phyloP scores from a whole-genome alignment of 2,329 filamentous ascomycete genomes.

The Hirsutella minnesotensis region DNA sequence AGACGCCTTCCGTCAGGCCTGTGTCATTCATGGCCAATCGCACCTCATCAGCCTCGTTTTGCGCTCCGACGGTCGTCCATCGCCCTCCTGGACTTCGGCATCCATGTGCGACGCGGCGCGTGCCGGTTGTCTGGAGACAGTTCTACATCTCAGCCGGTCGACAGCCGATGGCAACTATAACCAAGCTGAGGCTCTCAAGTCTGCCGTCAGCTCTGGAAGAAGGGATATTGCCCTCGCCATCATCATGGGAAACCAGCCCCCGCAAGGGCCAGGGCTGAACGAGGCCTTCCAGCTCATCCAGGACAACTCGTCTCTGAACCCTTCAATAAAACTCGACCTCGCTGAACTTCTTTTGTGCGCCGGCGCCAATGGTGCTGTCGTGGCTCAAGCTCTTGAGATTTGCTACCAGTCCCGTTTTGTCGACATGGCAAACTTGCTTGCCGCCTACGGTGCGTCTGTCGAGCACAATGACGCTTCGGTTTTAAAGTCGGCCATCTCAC shows the following conservation, averaged over 20 bases:
- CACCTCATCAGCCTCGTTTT: slow-evolving; percentile 36
- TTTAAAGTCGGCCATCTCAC: slow-evolving; percentile 33
- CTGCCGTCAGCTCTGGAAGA: slow-evolving; percentile 34
- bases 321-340: slow-evolving; percentile 37
- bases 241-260: slow-evolving; percentile 39
- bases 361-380: slow-evolving; percentile 39
- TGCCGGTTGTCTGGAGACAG: slow-evolving; percentile 37
- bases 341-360: slow-evolving; percentile 46
- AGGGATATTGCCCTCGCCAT: slow-evolving; percentile 44
- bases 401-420: slow-evolving; percentile 37
- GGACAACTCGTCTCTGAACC: slow-evolving; percentile 30
- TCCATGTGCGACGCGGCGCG: slow-evolving; percentile 39
- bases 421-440: slow-evolving; percentile 42
- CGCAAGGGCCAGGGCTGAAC: slow-evolving; percentile 33
- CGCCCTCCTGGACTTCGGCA: slow-evolving; percentile 30
- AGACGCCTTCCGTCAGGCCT: slow-evolving; percentile 41
- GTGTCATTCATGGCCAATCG: slow-evolving; percentile 30
- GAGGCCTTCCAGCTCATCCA: slow-evolving; percentile 38
- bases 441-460: slow-evolving; percentile 40
- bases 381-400: slow-evolving; percentile 34
- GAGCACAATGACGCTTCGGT: slow-evolving; percentile 39
- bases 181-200: slow-evolving; percentile 37
- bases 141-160: slow-evolving; percentile 37
- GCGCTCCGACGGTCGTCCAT: slow-evolving; percentile 34
- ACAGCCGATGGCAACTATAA: slow-evolving; percentile 41